Evolutionary conservation across 106 monocot genomes (phyloP).

Genomic region (Acorus gramineus): DNA sequence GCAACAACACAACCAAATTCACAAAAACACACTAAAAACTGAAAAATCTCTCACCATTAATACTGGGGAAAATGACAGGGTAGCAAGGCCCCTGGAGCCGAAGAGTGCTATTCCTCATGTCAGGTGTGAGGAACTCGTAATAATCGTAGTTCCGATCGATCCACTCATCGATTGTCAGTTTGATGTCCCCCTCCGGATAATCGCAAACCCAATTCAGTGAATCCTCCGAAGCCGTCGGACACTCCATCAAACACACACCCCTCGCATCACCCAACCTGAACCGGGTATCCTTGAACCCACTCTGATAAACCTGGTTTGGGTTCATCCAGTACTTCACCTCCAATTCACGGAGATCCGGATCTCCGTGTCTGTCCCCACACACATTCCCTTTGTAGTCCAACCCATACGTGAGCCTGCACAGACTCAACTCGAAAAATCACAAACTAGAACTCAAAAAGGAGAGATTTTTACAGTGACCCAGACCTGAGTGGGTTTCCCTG

Average conservation of each 20-base stretch:
- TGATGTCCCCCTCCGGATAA: slow-evolving; percentile 97
- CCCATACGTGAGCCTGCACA: slow-evolving; percentile 81
- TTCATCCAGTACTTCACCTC: slow-evolving; percentile 76
- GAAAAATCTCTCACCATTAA: slow-evolving; percentile 55
- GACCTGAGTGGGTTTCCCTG: slow-evolving; percentile 76
- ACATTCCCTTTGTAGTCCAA: slow-evolving; percentile 97
- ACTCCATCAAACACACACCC: slow-evolving; percentile 79
- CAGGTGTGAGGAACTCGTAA: slow-evolving; percentile 91
- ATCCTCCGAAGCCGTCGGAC: slow-evolving; percentile 76
- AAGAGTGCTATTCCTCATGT: slow-evolving; percentile 93
- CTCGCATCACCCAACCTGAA: slow-evolving; percentile 55
- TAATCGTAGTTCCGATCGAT: slow-evolving; percentile 94
- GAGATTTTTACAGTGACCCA: background rate
- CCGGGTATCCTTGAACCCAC: slow-evolving; percentile 45
- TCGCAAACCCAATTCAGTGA: slow-evolving; percentile 85
- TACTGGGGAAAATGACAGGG: slow-evolving; percentile 90
- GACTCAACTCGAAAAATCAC: too few species aligned
- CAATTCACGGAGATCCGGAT: slow-evolving; percentile 64
- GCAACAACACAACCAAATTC: too few species aligned
- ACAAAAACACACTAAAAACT: too few species aligned
- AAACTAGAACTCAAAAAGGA: too few species aligned
- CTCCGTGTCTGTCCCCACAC: slow-evolving; percentile 65
- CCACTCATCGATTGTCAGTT: slow-evolving; percentile 82
- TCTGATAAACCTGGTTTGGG: slow-evolving; percentile 81
- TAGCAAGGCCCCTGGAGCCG: slow-evolving; percentile 98